Evolutionary conservation across 2,329 filamentous ascomycete species (phyloP).

Genomic region (Aspergillus phoenicis): DNA sequence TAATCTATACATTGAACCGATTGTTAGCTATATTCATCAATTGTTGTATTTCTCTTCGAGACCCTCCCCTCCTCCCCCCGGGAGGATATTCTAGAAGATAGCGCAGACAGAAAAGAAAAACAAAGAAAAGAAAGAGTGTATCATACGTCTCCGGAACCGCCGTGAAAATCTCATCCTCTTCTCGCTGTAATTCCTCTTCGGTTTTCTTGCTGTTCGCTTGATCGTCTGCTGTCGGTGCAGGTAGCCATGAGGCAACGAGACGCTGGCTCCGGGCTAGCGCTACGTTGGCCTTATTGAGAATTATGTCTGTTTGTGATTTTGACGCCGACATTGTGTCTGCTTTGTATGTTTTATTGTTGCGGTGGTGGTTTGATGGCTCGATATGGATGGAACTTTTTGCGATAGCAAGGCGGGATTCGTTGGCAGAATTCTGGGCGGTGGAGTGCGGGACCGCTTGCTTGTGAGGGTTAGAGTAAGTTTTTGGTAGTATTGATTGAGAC

Average conservation of each 20-base stretch:
- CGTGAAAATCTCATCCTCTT: slow-evolving; percentile 58
- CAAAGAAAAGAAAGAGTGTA: neutral
- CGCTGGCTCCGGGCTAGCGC: slow-evolving; percentile 57
- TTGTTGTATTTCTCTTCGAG: too few species aligned
- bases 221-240: slow-evolving; percentile 47
- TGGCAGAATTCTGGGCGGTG: slow-evolving; percentile 12
- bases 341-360: neutral
- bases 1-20: slow-evolving; percentile 42
- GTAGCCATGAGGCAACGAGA: slow-evolving; percentile 60
- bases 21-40: too few species aligned
- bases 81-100: too few species aligned
- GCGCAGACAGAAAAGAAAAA: too few species aligned
- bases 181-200: slow-evolving; percentile 50
- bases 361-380: neutral
- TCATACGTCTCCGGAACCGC: slow-evolving; percentile 57
- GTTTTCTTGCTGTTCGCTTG: slow-evolving; percentile 39
- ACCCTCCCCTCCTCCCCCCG: too few species aligned
- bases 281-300: slow-evolving; percentile 58
- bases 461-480: neutral
- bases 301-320: slow-evolving; percentile 54
- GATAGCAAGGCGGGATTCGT: slow-evolving; percentile 16
- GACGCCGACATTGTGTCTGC: slow-evolving; percentile 28
- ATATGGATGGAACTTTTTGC: slow-evolving; percentile 4
- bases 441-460: neutral
- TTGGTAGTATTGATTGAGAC: neutral